phyloP scores from a whole-genome alignment of 345 rosid genomes.

The Mangifera indica region DNA sequence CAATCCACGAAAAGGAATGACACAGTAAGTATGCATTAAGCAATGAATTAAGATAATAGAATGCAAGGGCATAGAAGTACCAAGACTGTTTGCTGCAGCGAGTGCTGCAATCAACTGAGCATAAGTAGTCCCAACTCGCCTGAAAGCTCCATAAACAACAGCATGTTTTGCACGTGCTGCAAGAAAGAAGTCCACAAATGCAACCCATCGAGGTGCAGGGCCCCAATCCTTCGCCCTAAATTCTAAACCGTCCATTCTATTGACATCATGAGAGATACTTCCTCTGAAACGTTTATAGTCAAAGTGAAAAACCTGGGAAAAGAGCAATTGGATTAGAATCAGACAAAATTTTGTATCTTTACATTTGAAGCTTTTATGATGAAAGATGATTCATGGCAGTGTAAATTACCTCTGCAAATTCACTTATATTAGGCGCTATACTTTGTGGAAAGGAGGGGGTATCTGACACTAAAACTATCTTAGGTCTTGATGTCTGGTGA shows the following conservation, averaged over 20 bases:
- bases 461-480: slow-evolving; percentile 81
- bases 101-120: slow-evolving; percentile 87
- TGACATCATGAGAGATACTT: slow-evolving; percentile 41
- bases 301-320: slow-evolving; percentile 71
- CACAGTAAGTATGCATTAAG: not conserved
- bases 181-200: slow-evolving; percentile 96
- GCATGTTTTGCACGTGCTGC: slow-evolving; percentile 81
- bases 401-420: slow-evolving; percentile 76
- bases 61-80: slow-evolving; percentile 31
- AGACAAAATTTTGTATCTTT: not conserved
- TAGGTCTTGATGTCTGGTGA: slow-evolving; percentile 44
- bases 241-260: slow-evolving; percentile 41
- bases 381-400: slow-evolving; percentile 1
- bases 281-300: slow-evolving; percentile 73
- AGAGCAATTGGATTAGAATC: slow-evolving; percentile 19
- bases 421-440: slow-evolving; percentile 49
- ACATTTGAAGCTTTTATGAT: not conserved
- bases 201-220: slow-evolving; percentile 98
- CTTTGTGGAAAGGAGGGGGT: slow-evolving; percentile 67
- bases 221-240: slow-evolving; percentile 96
- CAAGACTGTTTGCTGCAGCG: slow-evolving; percentile 80
- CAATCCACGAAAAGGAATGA: not conserved
- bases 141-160: slow-evolving; percentile 82
- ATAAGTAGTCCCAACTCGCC: slow-evolving; percentile 91
- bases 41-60: not conserved